Evolutionary conservation across 2,329 filamentous ascomycete genomes (phyloP).

Genomic region (Paracamarosporium sp.): DNA sequence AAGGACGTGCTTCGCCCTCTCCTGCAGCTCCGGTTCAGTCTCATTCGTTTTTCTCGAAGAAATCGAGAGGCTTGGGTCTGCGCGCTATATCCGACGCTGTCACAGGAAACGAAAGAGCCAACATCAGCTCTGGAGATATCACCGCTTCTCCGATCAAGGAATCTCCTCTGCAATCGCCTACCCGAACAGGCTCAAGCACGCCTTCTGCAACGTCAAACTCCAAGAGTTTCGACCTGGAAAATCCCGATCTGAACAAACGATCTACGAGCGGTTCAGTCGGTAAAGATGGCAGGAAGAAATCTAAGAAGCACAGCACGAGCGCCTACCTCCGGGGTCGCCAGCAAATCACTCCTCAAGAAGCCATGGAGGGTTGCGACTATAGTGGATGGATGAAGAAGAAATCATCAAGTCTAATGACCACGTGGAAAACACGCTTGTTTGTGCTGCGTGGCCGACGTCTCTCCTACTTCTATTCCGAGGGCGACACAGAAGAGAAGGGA

Average conservation of each 20-base stretch:
- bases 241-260: constrained; percentile 57
- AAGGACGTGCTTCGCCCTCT: constrained; percentile 54
- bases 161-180: constrained; percentile 66
- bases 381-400: constrained; percentile 99
- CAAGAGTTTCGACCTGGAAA: constrained; percentile 81
- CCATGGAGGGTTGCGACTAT: constrained; percentile 87
- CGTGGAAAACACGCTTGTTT: constrained; percentile 97
- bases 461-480: constrained; percentile 95
- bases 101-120: constrained; percentile 61
- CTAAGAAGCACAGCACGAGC: constrained; percentile 92
- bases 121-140: constrained; percentile 48
- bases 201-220: constrained; percentile 64
- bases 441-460: constrained; percentile 89
- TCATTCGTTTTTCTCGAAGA: constrained; percentile 48
- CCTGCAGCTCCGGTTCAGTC: constrained; percentile 39
- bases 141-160: constrained; percentile 57
- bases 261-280: constrained; percentile 52
- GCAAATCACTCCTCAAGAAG: constrained; percentile 81
- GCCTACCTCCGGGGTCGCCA: constrained; percentile 88
- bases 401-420: constrained; percentile 93
- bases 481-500: constrained; percentile 90
- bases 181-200: constrained; percentile 76
- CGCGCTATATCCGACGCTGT: constrained; percentile 82
- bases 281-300: constrained; percentile 51
- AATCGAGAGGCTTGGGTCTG: constrained; percentile 68